Evolutionary conservation across 768 basidiomycete species (phyloP), one percentile per base, ranked within the genome.

Genomic region (button mushroom (Agaricus bisporus)): DNA sequence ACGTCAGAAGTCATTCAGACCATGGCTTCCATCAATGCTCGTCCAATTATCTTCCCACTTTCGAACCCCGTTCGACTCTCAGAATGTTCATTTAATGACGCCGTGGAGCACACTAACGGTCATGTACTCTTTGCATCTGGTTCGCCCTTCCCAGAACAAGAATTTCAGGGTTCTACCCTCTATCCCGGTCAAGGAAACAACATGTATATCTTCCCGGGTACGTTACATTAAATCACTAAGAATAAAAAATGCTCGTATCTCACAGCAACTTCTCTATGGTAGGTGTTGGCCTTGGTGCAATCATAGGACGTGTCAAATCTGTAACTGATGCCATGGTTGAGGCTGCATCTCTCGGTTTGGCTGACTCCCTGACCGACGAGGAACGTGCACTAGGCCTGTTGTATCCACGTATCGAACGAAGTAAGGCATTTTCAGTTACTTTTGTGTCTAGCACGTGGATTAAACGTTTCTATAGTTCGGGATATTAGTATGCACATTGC

Each of bases 161-260:
- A 69, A 52, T 86, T 74, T 69, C 67, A 75, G 35, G 83, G 82
- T 28, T 73, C 70, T 49, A 75, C 59, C 32, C 71, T 85, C 59
- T 83, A 85, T 58, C 84, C 94, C 2, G 90, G 91, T 20, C 95
- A 97, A 70, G 93, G 93, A 25, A 97, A 95, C 67, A 98, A 95
- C 68, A 93, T 94, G 90, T 89, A 88, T 66, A 86, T 88, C 62
- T 86, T 86, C 75, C 83, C 83, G 46, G 80, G 82, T 81, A 36
- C 22, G 64, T 59, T 52, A 55, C 54, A n/a, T 37, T 53, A 38
- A 36, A 42, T 44, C 48, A 25, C 15, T 42, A 9, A 32, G 32
- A 32, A 32, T 32, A 11, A 32, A 6, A 1, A 32, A 7, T 2
- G 11, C 11, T 32, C 32, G 7, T 32, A 32, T 32, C 32, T 32